Conservation (phyloP, 768 basidiomycete genomes). For the Boletellus ananas region DNA sequence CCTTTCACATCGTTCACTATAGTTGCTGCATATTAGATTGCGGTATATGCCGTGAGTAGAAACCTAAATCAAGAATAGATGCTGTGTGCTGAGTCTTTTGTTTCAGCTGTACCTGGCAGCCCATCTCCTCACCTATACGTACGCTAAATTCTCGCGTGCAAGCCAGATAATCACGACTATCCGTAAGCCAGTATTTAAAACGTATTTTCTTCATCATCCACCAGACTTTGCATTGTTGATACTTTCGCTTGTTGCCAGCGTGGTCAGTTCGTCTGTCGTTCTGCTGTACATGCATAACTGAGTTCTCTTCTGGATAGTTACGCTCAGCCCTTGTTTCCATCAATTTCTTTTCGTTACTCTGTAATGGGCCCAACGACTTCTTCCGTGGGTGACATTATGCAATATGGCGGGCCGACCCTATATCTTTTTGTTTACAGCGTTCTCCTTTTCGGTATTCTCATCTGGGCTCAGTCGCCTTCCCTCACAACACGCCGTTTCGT, state of each 20-base stretch:
- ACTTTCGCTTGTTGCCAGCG: conserved; percentile 63
- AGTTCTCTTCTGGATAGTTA: conserved; percentile 35
- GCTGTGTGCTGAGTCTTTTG: not conserved
- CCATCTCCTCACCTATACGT: conserved; percentile 72
- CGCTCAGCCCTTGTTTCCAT: conserved; percentile 72
- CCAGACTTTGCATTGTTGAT: conserved; percentile 62
- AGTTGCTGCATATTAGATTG: conserved; percentile 67
- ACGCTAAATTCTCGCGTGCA: conserved; percentile 58
- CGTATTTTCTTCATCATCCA: not conserved
- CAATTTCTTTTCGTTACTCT: conserved; percentile 73
- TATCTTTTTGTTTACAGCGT: conserved; percentile 64
- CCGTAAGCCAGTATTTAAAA: conserved; percentile 33
- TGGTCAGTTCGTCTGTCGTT: conserved; percentile 45
- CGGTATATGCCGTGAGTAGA: conserved; percentile 63
- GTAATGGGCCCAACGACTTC: conserved; percentile 48
- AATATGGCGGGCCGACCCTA: conserved; percentile 71
- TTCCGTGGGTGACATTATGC: conserved; percentile 50
- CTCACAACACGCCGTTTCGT: conserved; percentile 39
- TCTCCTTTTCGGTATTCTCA: conserved; percentile 57
- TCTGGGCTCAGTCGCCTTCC: conserved; percentile 72
- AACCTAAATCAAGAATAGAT: not conserved
- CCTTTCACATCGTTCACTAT: conserved; percentile 72
- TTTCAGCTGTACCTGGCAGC: conserved; percentile 53
- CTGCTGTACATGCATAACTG: not conserved
- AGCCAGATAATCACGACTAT: conserved; percentile 54